Conservation (phyloP, 139 green algal genomes). For the Parachlorella kessleri region DNA sequence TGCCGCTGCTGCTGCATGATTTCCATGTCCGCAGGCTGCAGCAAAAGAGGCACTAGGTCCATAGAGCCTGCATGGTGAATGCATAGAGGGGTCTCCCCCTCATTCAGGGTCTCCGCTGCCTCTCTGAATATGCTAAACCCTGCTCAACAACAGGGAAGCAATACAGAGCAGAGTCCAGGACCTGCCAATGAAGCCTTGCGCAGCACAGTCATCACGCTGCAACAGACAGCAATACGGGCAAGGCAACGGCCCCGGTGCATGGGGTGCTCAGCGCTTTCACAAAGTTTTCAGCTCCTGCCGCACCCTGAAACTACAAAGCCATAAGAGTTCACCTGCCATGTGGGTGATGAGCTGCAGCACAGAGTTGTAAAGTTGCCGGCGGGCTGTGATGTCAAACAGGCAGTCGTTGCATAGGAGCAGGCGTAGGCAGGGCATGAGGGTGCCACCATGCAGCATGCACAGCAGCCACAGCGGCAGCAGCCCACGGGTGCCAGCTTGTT, state of each 20-base stretch:
- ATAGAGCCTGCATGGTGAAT: neutral
- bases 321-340: constrained; percentile 6
- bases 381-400: constrained; percentile 22
- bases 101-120: neutral
- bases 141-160: neutral
- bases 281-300: neutral
- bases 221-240: neutral
- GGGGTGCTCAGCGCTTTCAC: too few species aligned
- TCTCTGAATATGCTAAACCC: neutral
- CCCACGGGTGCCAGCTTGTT: neutral
- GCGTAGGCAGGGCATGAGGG: constrained; percentile 22
- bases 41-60: constrained; percentile 29
- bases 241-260: too few species aligned
- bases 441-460: constrained; percentile 21
- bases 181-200: neutral
- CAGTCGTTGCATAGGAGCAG: constrained; percentile 29
- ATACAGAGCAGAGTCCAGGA: neutral
- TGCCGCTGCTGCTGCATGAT: neutral
- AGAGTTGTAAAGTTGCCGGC: constrained; percentile 7
- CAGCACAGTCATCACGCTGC: neutral
- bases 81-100: neutral
- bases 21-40: constrained; percentile 29
- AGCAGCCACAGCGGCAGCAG: constrained; percentile 25
- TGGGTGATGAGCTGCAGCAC: neutral
- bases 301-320: neutral